Conservation (phyloP, 805 yeast genomes). For the Wickerhamomyces ciferrii region DNA sequence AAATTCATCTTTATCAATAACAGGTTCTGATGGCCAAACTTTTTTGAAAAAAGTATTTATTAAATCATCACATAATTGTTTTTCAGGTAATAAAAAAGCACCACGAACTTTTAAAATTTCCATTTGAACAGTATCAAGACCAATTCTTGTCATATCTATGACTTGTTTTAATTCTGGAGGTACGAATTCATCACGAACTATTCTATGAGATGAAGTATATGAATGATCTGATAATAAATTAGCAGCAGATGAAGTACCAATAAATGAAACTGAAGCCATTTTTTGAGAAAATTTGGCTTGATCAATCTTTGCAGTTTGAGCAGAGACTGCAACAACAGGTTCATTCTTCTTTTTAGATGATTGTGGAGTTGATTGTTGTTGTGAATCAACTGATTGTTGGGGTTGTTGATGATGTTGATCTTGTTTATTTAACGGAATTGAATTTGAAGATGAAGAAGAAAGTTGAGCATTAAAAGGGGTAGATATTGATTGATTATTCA, state of each 20-base stretch:
- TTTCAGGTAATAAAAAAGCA: slow-evolving; percentile 64
- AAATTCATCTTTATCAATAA: slow-evolving; percentile 58
- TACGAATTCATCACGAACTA: slow-evolving; percentile 19
- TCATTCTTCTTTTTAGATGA: slow-evolving; percentile 25
- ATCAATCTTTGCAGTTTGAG: slow-evolving; percentile 25
- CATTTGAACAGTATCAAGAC: slow-evolving; percentile 54
- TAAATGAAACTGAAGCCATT: slow-evolving; percentile 31
- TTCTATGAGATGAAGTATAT: slow-evolving; percentile 37
- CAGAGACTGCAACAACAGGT: slow-evolving; percentile 26
- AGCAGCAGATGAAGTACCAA: slow-evolving; percentile 50
- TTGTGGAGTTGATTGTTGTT: background rate
- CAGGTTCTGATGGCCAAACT: slow-evolving; percentile 66
- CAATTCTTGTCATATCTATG: slow-evolving; percentile 21
- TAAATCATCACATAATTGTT: slow-evolving; percentile 52
- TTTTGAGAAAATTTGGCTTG: slow-evolving; percentile 16
- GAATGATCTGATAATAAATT: slow-evolving; percentile 10
- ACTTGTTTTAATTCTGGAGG: slow-evolving; percentile 16
- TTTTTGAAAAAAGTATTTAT: slow-evolving; percentile 57
- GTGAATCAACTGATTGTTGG: slow-evolving; percentile 3
- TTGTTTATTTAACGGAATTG: background rate
- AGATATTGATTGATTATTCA: background rate
- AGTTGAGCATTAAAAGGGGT: background rate
- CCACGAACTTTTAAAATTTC: slow-evolving; percentile 61
- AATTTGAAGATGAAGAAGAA: background rate
- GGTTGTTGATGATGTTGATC: background rate